A percentile compares a stretch with the other conserved stretches of the same genome.
Conservation (phyloP, 2,329 filamentous ascomycete genomes). For the Lasiodiplodia citricola region DNA sequence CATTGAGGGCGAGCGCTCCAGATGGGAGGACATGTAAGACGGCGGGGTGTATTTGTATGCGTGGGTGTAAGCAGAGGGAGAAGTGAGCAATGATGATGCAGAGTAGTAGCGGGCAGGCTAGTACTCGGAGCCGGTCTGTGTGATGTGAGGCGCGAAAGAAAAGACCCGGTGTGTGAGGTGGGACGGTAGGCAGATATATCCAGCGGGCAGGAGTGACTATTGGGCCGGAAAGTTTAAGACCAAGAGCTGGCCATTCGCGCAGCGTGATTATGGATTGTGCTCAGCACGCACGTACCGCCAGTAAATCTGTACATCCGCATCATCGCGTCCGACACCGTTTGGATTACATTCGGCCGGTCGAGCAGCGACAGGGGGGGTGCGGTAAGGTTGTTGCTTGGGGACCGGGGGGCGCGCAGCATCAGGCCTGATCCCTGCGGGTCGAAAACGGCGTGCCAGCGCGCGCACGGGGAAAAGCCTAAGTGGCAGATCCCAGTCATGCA, state of each 20-base stretch:
- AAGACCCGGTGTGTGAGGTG: constrained; percentile 19
- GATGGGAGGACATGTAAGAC: constrained; percentile 22
- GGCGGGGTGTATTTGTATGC: not conserved
- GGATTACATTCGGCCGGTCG: constrained; percentile 28
- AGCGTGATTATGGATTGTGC: constrained; percentile 27
- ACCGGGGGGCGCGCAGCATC: constrained; percentile 17
- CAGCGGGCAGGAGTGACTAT: constrained; percentile 21
- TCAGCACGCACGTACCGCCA: constrained; percentile 28
- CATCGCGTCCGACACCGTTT: constrained; percentile 27
- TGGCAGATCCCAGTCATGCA: constrained; percentile 24
- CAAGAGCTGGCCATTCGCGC: constrained; percentile 24
- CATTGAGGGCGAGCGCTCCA: constrained; percentile 43
- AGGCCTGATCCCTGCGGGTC: constrained; percentile 21
- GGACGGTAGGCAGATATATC: constrained; percentile 26
- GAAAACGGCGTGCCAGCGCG: constrained; percentile 16
- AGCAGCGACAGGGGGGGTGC: constrained; percentile 20
- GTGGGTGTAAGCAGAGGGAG: not conserved
- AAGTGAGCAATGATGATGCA: constrained; percentile 13
- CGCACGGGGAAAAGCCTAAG: constrained; percentile 25
- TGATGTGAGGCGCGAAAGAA: constrained; percentile 10
- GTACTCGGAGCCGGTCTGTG: constrained; percentile 33
- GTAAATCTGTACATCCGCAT: constrained; percentile 27
- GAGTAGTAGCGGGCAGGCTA: constrained; percentile 35
- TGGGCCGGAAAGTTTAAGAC: constrained; percentile 27
- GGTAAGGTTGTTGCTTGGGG: constrained; percentile 26